Evolutionary conservation across 106 monocot species (phyloP), one percentile per base, ranked within the genome.

Genomic region (Allium fistulosum): DNA sequence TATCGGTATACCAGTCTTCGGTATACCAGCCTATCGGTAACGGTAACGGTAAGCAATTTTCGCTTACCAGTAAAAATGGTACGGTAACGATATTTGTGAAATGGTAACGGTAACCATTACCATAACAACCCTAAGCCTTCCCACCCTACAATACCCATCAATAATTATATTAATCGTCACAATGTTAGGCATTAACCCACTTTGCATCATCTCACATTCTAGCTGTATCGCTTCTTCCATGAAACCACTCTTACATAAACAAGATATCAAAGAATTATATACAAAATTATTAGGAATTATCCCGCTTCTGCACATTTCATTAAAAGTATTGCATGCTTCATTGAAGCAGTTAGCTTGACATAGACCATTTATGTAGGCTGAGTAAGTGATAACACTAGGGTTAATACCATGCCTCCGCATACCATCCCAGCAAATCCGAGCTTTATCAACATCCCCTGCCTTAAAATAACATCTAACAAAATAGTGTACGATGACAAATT

Each of bases 221-320:
- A 96, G 50, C 28, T 80, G 56, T 75, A 77, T 61, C 53, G 88
- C 95, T 62, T 82, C 76, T 13, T 69, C 70, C 46, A 88, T 49
- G 68, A 88, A 80, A 48, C 91, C 86, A 69, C 53, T 69, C 71
- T 68, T 81, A 60, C 77, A 79, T 48, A 82, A 68, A 26, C 85
- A 88, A 69, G 73, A 77, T 50, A 96, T 91, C 64, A 96, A 68
- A 71, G 95, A 96, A 48, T 96, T 96, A 65, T 88, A 96, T 14
- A 71, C 74, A 58, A 88, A 84, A 80, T 86, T 96, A 58, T 91
- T 91, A 4, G 95, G 95, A n/a, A 96, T 78, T 22, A 96, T 58
- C 64, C 86, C 85, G 62, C 81, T 81, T 14, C 57, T 67, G 18
- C 17, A 58, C 91, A 96, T 96, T 48, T 91, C 72, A 58, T 55